Evolutionary conservation across 164 flowering plant genomes (phyloP), one percentile per base, ranked within the genome.

Genomic region (Paratinospora sagittata): DNA sequence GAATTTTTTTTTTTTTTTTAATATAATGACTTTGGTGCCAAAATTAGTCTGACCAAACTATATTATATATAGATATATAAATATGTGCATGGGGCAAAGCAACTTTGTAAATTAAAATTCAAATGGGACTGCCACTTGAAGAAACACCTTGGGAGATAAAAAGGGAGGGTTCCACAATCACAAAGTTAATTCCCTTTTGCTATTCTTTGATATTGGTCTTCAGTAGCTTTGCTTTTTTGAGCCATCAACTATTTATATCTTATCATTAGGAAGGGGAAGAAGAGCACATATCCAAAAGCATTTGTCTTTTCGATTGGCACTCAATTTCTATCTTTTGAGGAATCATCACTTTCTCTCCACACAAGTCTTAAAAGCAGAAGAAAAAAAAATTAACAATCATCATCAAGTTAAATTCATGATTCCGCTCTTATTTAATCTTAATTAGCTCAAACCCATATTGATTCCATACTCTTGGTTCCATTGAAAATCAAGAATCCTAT

Each of bases 301-400:
- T 60, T 60, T 60, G 30, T 23, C 58, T 52, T 52, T 52, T 52
- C 58, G n/a, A 52, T 52, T 52, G 58, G n/a, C 58, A 60, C 27
- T 26, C 63, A 60, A n/a, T 60, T 60, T 60, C 27, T 60, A 60
- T 60, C 63, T 60, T 60, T 60, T 60, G 33, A 23, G 30, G 63
- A 60, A 60, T 60, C 63, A 60, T 23, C 30, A 60, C 63, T 60
- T 60, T 26, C 63, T 60, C 63, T 60, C 63, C 27, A 60, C 63
- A 60, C 19, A 16, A n/a, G 16, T 2, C 9, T 9, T 43, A 9
- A 43, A 43, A 43, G 13, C 6, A 60, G 24, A 60, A 23, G 14
- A 60, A 23, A 60, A 60, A n/a, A 23, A 10, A 23, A 23, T 58
- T 23, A 57, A 58, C 63, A 60, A 60, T 60, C 63, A 60, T 1